phyloP scores from a whole-genome alignment of 2,329 filamentous ascomycete genomes.

The Xylariaceae sp. region DNA sequence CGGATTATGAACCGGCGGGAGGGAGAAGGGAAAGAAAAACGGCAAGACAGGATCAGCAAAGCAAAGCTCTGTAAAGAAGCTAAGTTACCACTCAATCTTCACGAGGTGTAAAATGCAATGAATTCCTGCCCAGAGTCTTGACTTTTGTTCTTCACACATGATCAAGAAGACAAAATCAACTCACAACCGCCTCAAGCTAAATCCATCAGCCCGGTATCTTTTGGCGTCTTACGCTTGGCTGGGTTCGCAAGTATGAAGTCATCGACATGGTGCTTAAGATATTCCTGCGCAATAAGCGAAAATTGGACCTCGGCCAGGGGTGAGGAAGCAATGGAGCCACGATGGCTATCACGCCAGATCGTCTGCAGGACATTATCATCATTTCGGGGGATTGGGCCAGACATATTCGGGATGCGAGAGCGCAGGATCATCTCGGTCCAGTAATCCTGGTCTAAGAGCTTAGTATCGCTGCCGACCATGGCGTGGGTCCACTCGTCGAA shows the following conservation, averaged over 20 bases:
- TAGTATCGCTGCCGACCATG: constrained; percentile 26
- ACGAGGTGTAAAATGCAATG: constrained; percentile 19
- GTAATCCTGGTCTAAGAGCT: constrained; percentile 16
- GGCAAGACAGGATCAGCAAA: not conserved
- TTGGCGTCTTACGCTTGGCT: not conserved
- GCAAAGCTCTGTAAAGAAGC: constrained; percentile 21
- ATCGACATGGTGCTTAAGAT: constrained; percentile 34
- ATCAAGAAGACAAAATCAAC: not conserved
- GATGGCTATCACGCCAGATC: constrained; percentile 45
- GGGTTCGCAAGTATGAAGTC: constrained; percentile 9
- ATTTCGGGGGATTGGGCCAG: not conserved
- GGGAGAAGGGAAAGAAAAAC: not conserved
- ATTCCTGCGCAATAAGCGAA: constrained; percentile 40
- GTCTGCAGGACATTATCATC: constrained; percentile 40
- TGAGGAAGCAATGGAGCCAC: constrained; percentile 37
- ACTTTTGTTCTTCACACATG: constrained; percentile 5
- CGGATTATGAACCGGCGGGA: not conserved
- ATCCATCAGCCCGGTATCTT: not conserved
- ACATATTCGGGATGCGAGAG: not conserved
- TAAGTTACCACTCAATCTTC: constrained; percentile 29
- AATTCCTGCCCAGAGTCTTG: constrained; percentile 7
- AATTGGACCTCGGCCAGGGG: constrained; percentile 41
- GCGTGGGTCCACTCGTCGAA: constrained; percentile 33
- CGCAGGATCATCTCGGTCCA: not conserved
- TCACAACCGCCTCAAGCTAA: not conserved